Conservation (phyloP, 108 stramenopile species). For the Nitzschia sp. region DNA sequence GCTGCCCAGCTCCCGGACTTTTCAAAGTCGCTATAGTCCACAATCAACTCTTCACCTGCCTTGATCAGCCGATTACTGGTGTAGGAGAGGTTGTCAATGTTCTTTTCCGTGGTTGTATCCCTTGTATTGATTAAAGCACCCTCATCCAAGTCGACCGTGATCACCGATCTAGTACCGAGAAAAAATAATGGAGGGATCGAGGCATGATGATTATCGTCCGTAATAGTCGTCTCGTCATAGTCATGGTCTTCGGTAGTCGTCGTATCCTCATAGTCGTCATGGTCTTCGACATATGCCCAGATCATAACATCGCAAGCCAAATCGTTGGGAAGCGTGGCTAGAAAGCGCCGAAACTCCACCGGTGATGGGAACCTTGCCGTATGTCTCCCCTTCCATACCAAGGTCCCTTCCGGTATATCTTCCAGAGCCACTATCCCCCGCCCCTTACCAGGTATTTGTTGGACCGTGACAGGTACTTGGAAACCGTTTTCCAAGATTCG, state of each 20-base stretch:
- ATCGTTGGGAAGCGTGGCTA: constrained; percentile 3
- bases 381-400: neutral
- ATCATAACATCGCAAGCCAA: constrained; percentile 11
- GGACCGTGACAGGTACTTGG: neutral
- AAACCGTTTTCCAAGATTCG: neutral
- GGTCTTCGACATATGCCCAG: constrained; percentile 5
- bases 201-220: no score
- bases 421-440: neutral
- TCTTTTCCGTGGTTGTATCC: neutral
- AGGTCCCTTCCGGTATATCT: constrained; percentile 15
- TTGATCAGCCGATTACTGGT: neutral
- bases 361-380: constrained; percentile 1
- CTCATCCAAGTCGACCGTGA: neutral
- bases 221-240: no score
- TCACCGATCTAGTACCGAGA: no score
- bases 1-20: neutral
- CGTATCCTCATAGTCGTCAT: neutral
- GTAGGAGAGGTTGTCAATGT: neutral
- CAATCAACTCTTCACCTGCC: neutral
- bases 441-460: neutral
- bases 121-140: neutral
- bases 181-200: no score
- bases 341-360: neutral
- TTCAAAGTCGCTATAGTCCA: constrained; percentile 1
- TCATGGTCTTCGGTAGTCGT: neutral